Base-by-base conservation (phyloP, 2,329 filamentous ascomycete genomes). In the Claviceps monticola region DNA sequence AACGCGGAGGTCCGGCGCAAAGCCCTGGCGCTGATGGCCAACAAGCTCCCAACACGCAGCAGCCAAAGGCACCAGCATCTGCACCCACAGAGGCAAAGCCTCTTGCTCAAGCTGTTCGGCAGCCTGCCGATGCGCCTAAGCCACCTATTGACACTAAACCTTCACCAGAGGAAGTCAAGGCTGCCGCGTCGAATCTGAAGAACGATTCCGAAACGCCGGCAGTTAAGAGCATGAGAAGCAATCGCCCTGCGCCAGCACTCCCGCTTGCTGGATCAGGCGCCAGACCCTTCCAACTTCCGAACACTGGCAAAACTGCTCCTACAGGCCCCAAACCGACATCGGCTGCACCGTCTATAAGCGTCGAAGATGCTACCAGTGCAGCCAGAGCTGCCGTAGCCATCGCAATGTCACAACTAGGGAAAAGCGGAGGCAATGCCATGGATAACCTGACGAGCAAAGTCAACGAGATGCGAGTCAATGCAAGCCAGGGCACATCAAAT, bases 331-430 rank as follows among this genome's bases (percentile, higher is more conserved):
- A 73, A 54, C 57, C 64, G 8, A 59, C 65, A 4, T 60, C 59
- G n/a, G 51, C 66, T 45, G 64, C 74, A 21, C 61, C 61, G 1
- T 64, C 65, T 0, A 60, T 55, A 64, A 61, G 69, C 46, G 70
- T 83, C 9, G 75, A 79, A 56, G 83, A 85, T 66, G 84, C 85
- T 1, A 89, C 86, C 0, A 80, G 84, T 62, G 80, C 83, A 41
- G 86, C 86, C 1, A 83, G 82, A 59, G 85, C 84, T 34, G 86
- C 86, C 8, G 86, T 88, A n/a, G 84, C 85, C 50, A 79, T 84
- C 42, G 86, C 86, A 2, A 88, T 89, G 83, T 83, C 85, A 1
- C 84, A 86, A 61, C 74, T 90, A 3, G 68, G 68, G 5, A 66
- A 66, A 34, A 60, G 61, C 13, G 71, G 69, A 37, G 68, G 67